phyloP scores from a whole-genome alignment of 2,329 filamentous ascomycete species.

The Aspergillus oerlinghausenensis region DNA sequence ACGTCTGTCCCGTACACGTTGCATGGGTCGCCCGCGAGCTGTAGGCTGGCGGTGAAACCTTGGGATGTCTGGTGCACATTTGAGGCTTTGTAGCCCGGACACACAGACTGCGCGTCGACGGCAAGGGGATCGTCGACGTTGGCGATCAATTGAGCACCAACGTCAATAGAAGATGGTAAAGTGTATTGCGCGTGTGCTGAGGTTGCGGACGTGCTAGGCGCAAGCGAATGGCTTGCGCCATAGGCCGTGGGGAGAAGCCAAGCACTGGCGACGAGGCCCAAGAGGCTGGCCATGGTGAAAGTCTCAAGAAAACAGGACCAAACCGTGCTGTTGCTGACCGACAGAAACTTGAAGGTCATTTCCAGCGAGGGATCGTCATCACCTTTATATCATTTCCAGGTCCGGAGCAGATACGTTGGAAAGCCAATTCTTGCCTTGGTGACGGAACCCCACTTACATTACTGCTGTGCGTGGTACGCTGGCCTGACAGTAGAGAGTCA shows the following conservation, averaged over 20 bases:
- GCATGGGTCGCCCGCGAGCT: conserved; percentile 53
- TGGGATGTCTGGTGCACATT: conserved; percentile 42
- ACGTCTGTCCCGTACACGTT: conserved; percentile 77
- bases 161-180: conserved; percentile 44
- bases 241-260: conserved; percentile 24
- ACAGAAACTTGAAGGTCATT: neutral
- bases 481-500: neutral
- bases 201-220: conserved; percentile 13
- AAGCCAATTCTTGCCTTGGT: neutral
- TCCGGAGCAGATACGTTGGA: neutral
- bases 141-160: conserved; percentile 50
- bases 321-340: neutral
- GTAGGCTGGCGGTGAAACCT: conserved; percentile 51
- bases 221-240: conserved; percentile 15
- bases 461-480: neutral
- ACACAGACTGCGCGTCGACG: conserved; percentile 59
- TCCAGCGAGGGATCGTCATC: neutral
- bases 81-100: conserved; percentile 56
- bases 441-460: neutral
- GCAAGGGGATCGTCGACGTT: conserved; percentile 63
- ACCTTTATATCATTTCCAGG: neutral
- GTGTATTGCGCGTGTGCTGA: conserved; percentile 39
- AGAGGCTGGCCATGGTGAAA: conserved; percentile 21
- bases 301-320: neutral
- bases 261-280: conserved; percentile 16